Evolutionary conservation across 768 basidiomycete genomes (phyloP).

Genomic region (Hypsizygus marmoreus): DNA sequence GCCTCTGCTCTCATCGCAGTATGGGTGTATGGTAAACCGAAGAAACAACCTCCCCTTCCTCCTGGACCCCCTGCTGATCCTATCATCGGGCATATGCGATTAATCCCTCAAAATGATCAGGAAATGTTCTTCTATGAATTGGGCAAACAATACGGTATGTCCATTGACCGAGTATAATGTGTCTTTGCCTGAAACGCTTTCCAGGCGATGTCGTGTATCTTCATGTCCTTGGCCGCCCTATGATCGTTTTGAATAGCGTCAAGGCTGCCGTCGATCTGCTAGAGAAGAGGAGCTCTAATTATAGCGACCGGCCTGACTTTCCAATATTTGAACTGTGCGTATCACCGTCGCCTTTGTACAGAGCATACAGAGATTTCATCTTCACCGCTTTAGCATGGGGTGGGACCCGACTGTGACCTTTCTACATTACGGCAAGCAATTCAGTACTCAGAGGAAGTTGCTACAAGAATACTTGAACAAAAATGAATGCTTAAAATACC

Average conservation of each 20-base stretch:
- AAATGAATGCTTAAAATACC: constrained; percentile 8
- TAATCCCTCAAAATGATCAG: constrained; percentile 24
- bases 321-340: constrained; percentile 21
- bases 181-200: not conserved
- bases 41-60: constrained; percentile 16
- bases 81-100: constrained; percentile 34
- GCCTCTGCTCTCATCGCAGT: not conserved
- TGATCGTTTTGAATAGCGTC: constrained; percentile 34
- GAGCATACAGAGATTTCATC: not conserved
- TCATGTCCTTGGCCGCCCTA: constrained; percentile 15
- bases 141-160: constrained; percentile 32
- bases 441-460: constrained; percentile 15
- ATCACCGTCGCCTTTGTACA: not conserved
- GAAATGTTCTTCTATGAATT: constrained; percentile 27
- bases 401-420: constrained; percentile 9
- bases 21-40: constrained; percentile 1
- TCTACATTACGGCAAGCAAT: constrained; percentile 15
- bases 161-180: not conserved
- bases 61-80: constrained; percentile 37
- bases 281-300: constrained; percentile 41
- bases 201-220: constrained; percentile 19
- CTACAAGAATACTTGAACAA: constrained; percentile 13
- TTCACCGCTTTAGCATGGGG: constrained; percentile 1
- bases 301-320: constrained; percentile 30
- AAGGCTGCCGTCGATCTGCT: constrained; percentile 40